Conservation (phyloP, 495 filamentous ascomycete genomes). For the Aspergillus olivimuriae region DNA sequence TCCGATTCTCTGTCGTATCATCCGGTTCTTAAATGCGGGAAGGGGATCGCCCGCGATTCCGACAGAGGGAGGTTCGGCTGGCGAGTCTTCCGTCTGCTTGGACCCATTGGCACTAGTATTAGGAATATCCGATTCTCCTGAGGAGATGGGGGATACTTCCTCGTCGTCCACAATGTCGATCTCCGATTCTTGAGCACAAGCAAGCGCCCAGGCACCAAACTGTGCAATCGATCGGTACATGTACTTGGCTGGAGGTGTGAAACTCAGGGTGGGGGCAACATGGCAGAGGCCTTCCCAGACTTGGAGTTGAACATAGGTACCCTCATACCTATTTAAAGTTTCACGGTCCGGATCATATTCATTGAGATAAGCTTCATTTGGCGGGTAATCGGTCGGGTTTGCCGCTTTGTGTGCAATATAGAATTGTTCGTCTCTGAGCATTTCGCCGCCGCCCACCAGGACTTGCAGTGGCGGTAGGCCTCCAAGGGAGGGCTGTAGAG, state of each 20-base stretch:
- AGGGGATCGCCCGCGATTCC: conserved; percentile 79
- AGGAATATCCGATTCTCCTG: conserved; percentile 39
- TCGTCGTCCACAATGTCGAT: conserved; percentile 81
- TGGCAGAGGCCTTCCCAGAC: conserved; percentile 95
- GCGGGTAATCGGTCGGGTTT: conserved; percentile 66
- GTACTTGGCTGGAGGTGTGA: conserved; percentile 87
- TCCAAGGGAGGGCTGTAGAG: conserved; percentile 78
- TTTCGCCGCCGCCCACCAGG: conserved; percentile 79
- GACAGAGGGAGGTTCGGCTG: conserved; percentile 36
- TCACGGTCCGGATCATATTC: conserved; percentile 53
- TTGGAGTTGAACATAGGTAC: conserved; percentile 91
- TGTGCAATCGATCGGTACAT: conserved; percentile 90
- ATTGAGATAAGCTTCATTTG: conserved; percentile 55
- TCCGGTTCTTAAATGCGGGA: conserved; percentile 70
- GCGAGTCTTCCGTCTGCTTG: conserved; percentile 16
- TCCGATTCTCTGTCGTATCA: conserved; percentile 85
- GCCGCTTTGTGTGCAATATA: conserved; percentile 93
- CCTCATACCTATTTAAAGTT: conserved; percentile 57
- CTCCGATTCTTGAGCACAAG: conserved; percentile 67
- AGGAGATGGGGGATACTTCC: conserved; percentile 66
- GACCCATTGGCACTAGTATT: conserved; percentile 14
- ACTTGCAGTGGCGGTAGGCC: conserved; percentile 84
- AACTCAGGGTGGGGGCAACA: conserved; percentile 83
- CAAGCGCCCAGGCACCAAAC: conserved; percentile 85
- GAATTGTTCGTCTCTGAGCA: conserved; percentile 88